Evolutionary conservation across 2,329 filamentous ascomycete species (phyloP).

Genomic region (Clarireedia sp.): DNA sequence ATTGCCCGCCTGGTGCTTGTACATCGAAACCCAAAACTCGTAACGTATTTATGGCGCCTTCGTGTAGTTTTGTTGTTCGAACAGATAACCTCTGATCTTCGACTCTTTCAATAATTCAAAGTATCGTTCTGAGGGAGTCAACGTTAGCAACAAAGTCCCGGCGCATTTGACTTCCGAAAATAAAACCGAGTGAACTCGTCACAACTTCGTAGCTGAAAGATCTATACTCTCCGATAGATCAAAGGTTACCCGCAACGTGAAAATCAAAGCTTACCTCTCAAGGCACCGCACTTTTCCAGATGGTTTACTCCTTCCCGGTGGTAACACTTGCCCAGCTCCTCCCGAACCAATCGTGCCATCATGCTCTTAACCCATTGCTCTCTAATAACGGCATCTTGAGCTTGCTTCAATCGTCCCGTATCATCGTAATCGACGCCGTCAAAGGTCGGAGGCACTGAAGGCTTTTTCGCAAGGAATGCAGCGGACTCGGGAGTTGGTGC

Average conservation of each 20-base stretch:
- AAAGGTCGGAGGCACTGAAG: constrained; percentile 72
- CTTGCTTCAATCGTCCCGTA: constrained; percentile 70
- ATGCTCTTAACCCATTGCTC: constrained; percentile 87
- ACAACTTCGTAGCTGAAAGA: too few species aligned
- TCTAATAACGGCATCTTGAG: constrained; percentile 72
- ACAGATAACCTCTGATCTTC: constrained; percentile 72
- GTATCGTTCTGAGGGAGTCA: constrained; percentile 56
- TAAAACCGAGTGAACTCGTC: neutral
- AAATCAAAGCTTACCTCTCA: constrained; percentile 58
- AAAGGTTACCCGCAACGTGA: too few species aligned
- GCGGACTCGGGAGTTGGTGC: constrained; percentile 83
- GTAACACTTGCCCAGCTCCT: constrained; percentile 83
- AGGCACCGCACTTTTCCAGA: constrained; percentile 73
- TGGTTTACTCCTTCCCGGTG: constrained; percentile 78
- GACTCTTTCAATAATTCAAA: constrained; percentile 68
- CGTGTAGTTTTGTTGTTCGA: constrained; percentile 71
- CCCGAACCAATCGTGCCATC: constrained; percentile 76
- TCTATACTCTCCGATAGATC: too few species aligned
- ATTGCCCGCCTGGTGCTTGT: neutral
- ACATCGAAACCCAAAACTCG: neutral
- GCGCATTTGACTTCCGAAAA: too few species aligned
- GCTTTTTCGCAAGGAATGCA: constrained; percentile 77
- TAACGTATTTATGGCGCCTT: constrained; percentile 34
- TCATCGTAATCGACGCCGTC: constrained; percentile 83
- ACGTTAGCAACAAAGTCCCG: neutral